phyloP scores from a whole-genome alignment of 2,329 filamentous ascomycete genomes.

The Paraconiothyrium sp. region DNA sequence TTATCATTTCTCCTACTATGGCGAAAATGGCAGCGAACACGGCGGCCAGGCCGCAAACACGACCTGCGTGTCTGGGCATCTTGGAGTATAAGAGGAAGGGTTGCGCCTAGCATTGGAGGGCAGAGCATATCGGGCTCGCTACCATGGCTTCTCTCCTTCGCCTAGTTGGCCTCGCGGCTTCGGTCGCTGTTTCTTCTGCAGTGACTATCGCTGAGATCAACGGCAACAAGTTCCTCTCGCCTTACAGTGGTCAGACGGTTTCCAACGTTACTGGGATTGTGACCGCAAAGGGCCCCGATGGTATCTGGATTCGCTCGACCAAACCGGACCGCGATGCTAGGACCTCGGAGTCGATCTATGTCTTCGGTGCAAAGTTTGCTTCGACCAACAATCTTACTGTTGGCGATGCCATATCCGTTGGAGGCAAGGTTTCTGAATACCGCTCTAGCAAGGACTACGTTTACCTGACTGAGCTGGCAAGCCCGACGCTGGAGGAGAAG shows the following conservation, averaged over 20 bases:
- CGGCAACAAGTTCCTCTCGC: constrained; percentile 70
- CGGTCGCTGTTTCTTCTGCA: constrained; percentile 23
- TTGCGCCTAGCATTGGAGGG: neutral
- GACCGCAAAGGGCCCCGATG: constrained; percentile 69
- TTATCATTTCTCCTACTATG: constrained; percentile 12
- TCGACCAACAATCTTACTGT: constrained; percentile 60
- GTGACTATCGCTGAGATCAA: constrained; percentile 65
- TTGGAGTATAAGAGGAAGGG: constrained; percentile 19
- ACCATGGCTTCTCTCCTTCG: constrained; percentile 22
- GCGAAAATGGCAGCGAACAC: neutral
- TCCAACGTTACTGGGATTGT: constrained; percentile 70
- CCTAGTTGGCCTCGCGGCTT: constrained; percentile 18
- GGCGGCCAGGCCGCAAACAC: constrained; percentile 6
- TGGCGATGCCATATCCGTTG: constrained; percentile 70
- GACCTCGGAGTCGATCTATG: constrained; percentile 73
- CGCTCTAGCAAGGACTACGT: constrained; percentile 66
- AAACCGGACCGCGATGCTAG: constrained; percentile 63
- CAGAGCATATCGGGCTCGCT: constrained; percentile 13
- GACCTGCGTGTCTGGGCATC: constrained; percentile 11
- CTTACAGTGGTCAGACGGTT: constrained; percentile 65
- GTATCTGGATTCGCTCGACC: constrained; percentile 72
- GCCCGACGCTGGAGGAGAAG: constrained; percentile 63
- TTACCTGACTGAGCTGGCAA: constrained; percentile 70
- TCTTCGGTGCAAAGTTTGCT: constrained; percentile 65
- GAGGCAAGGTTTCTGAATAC: constrained; percentile 69